Percentiles rank a stretch among this genome's conserved stretches.
phyloP scores from a whole-genome alignment of 345 rosid genomes.

The Dipteronia sinensis region DNA sequence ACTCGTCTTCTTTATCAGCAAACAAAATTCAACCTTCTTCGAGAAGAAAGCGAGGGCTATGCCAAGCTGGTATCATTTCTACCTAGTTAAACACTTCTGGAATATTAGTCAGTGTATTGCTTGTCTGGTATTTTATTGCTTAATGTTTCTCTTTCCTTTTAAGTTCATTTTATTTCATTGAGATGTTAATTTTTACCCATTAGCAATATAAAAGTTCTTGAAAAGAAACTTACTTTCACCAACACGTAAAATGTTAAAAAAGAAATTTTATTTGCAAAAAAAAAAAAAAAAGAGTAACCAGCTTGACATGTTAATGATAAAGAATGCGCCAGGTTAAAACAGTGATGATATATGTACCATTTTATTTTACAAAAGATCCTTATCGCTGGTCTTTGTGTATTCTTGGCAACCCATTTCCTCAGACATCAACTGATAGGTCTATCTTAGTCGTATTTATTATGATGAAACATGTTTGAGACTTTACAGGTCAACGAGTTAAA shows the following conservation, averaged over 20 bases:
- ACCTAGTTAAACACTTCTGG: conserved; percentile 3
- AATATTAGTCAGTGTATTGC: not conserved
- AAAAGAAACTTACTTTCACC: not conserved
- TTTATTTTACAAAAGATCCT: not conserved
- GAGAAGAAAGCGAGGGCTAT: conserved; percentile 99
- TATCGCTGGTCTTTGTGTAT: not conserved
- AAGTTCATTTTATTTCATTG: not conserved
- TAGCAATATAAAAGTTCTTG: no score
- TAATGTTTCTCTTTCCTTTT: not conserved
- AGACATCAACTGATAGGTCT: not conserved
- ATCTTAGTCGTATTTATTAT: not conserved
- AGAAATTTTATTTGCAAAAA: not conserved
- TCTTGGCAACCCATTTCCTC: not conserved
- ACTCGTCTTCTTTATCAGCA: conserved; percentile 99
- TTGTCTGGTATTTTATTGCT: not conserved
- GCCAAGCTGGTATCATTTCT: conserved; percentile 81
- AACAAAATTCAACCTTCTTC: conserved; percentile 94
- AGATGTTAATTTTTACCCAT: not conserved
- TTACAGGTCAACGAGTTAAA: not conserved
- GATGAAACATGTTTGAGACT: not conserved
- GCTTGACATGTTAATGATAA: not conserved
- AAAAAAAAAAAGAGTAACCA: not conserved
- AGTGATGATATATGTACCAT: not conserved
- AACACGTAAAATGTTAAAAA: not conserved
- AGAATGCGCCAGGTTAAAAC: not conserved